Evolutionary conservation across 2,329 filamentous ascomycete species (phyloP).

Genomic region (Zelopaecilomyces penicillatus): DNA sequence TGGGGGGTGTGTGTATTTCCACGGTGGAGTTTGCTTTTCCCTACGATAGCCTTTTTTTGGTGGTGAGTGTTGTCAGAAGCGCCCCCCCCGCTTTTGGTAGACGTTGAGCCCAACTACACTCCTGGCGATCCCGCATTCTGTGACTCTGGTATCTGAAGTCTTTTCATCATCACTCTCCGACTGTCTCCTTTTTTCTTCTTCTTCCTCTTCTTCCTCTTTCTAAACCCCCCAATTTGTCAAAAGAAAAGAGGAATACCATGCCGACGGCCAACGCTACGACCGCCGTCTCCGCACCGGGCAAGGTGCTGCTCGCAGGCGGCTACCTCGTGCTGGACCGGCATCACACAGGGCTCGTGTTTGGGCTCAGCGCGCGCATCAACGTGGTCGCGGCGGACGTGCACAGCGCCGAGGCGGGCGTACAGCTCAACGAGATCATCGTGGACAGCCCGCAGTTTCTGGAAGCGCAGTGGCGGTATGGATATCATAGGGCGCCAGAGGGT

Average conservation of each 20-base stretch:
- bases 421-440: slow-evolving; percentile 68
- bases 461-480: slow-evolving; percentile 82
- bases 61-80: too few species aligned
- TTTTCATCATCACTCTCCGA: too few species aligned
- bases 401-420: slow-evolving; percentile 51
- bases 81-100: too few species aligned
- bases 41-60: too few species aligned
- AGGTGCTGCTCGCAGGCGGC: slow-evolving; percentile 88
- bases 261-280: slow-evolving; percentile 25
- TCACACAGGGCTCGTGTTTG: slow-evolving; percentile 69
- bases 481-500: slow-evolving; percentile 58
- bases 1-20: too few species aligned
- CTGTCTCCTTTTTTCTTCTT: not conserved
- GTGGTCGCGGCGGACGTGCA: slow-evolving; percentile 50
- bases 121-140: too few species aligned
- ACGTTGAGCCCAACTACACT: too few species aligned
- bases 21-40: too few species aligned
- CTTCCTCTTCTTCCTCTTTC: not conserved
- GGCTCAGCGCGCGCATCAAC: slow-evolving; percentile 60
- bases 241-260: not conserved
- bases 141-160: too few species aligned
- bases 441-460: slow-evolving; percentile 84
- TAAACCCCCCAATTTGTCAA: not conserved
- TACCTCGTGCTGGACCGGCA: slow-evolving; percentile 87
- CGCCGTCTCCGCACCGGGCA: slow-evolving; percentile 85